These are phyloP conservation scores for Acanthamoeba royreba DNA, from an alignment of 208 protist genomes.

Conservation along the genomic window DNA sequence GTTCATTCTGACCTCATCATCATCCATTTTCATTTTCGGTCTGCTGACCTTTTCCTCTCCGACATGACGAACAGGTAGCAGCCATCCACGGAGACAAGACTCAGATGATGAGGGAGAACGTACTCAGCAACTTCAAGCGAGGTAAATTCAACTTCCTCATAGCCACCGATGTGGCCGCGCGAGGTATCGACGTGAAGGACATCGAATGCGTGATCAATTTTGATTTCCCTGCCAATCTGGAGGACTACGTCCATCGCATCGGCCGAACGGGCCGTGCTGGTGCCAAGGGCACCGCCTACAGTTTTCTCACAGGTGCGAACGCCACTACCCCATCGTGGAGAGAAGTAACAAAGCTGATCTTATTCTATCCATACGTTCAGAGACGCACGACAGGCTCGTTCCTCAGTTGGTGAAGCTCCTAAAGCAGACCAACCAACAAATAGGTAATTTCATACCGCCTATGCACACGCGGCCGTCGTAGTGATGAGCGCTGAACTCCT, in stretches of 20 bases:
- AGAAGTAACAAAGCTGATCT: no score
- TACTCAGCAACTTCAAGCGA: conserved; percentile 76
- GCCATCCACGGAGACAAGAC: conserved; percentile 84
- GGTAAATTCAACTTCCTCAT: conserved; percentile 68
- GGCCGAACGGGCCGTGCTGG: conserved; percentile 87
- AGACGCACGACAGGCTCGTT: background rate
- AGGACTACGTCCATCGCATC: conserved; percentile 97
- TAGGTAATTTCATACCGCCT: background rate
- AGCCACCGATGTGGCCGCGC: conserved; percentile 87
- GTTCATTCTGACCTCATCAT: no score
- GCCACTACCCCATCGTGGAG: background rate
- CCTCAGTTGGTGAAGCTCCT: conserved; percentile 24
- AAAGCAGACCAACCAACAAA: background rate
- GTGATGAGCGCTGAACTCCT: no score
- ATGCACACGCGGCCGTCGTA: no score
- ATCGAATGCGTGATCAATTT: conserved; percentile 86
- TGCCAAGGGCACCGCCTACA: conserved; percentile 71
- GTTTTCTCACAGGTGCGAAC: conserved; percentile 66
- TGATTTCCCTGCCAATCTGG: conserved; percentile 79
- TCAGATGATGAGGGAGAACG: conserved; percentile 79
- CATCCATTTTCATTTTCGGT: no score
- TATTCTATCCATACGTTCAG: no score
- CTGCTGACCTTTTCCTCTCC: no score
- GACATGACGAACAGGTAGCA: no score
- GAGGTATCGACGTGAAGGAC: conserved; percentile 81